Base-by-base conservation (phyloP, 139 green algal species). In the Auxenochlorella protothecoides region DNA sequence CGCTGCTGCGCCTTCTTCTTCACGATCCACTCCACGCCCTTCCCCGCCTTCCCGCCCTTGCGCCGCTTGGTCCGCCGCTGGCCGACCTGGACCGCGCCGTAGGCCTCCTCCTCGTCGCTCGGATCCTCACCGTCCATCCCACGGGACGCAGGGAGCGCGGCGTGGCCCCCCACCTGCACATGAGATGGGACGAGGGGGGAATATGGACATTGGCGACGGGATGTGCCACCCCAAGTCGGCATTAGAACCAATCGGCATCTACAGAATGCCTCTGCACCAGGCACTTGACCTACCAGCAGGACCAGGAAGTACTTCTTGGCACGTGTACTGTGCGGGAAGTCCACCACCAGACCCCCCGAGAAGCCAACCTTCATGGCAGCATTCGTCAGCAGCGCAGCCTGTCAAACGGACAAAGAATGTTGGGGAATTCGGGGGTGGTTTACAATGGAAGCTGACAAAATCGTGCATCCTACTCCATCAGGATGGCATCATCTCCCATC, bases 281-380 rank as follows among this genome's bases (percentile, higher is more conserved):
- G 27, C 27, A 44, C 27, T 44, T 44, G 27, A 44, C 91, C 79
- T 15, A 96, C 91, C 88, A 96, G 97, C 51, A 99, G 84, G 67
- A 94, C 88, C 68, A 99, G 77, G 71, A 94, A 99, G 79, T 97
- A 95, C 81, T 99, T 99, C 68, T 97, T 98, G 55, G 95, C 95
- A 6, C 87, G 82, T 2, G 95, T 96, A 56, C 74, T 89, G 83
- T 99, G 86, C 0, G 94, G 94, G 80, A 91, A 98, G 79, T 99
- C 94, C 44, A 99, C 90, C 6, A 99, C 92, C 27, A 99, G 79
- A 8, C 94, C 94, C 8, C 94, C 93, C 61, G 80, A 86, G 82
- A 99, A 99, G 51, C 94, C 94, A 2, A 85, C 92, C 69, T 82
- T 79, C 73, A 99, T 97, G 3, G 95, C 95, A 2, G 92, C 83